Evolutionary conservation across 192 early-diverging fungal genomes (phyloP), one percentile per base, ranked within the genome.

Genomic region (Thoreauomyces humboldtii): DNA sequence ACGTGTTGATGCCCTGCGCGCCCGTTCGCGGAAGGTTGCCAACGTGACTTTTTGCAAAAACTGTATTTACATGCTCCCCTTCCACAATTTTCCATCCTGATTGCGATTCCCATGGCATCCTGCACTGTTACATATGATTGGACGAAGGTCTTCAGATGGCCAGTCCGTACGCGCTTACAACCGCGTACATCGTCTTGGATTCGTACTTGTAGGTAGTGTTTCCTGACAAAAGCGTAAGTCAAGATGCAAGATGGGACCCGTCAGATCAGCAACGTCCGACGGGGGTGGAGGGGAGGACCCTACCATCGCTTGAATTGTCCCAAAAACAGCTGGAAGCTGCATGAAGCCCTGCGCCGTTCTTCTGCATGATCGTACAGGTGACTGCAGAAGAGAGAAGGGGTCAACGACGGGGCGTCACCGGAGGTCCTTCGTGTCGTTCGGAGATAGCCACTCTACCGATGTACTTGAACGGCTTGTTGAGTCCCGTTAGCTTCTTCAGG

Each of bases 361-460:
- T 88, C 77, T 91, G 89, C 86, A 91, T 85, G 41, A 91, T 89
- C 25, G 88, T 83, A 68, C 88, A 90, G 7, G 88, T 91, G 7
- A 91, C 78, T 79, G 43, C 7, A 24, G 9, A 57, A 4, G n/a
- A n/a, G n/a, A n/a, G n/a, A n/a, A n/a, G n/a, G n/a, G n/a, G n/a
- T n/a, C n/a, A n/a, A n/a, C n/a, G n/a, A n/a, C n/a, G n/a, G n/a
- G n/a, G n/a, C n/a, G n/a, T n/a, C n/a, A n/a, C n/a, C n/a, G n/a
- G n/a, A n/a, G n/a, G n/a, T n/a, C n/a, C n/a, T n/a, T n/a, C n/a
- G n/a, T n/a, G n/a, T n/a, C n/a, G n/a, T n/a, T n/a, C n/a, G n/a
- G n/a, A n/a, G n/a, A n/a, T n/a, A n/a, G n/a, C n/a, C n/a, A n/a
- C 50, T 29, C 4, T 27, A 88, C 88, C 88, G 69, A 91, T 79